phyloP scores from a whole-genome alignment of 345 rosid species.

The Garcia nutans region DNA sequence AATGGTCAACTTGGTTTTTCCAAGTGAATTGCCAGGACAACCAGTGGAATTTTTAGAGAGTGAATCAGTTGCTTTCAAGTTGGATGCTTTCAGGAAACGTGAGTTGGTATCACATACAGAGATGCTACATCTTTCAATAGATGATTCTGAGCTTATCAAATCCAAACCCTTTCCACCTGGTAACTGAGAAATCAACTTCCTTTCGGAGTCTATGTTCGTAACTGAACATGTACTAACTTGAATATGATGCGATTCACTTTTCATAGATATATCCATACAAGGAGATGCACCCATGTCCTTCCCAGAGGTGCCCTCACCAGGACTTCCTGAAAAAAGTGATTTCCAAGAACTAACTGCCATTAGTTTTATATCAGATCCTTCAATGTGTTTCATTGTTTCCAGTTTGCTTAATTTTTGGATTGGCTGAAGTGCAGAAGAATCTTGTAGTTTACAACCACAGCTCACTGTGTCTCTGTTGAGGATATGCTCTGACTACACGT shows the following conservation, averaged over 20 bases:
- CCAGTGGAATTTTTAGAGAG: constrained; percentile 11
- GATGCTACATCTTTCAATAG: constrained; percentile 17
- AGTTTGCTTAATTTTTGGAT: constrained; percentile 13
- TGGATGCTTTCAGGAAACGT: constrained; percentile 19
- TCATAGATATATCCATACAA: constrained; percentile 14
- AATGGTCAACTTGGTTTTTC: constrained; percentile 19
- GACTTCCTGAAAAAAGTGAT: constrained; percentile 10
- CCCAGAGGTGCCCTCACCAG: constrained; percentile 18
- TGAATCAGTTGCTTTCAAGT: constrained; percentile 14
- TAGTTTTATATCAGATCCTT: constrained; percentile 20
- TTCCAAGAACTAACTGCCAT: constrained; percentile 12
- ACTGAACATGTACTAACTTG: constrained; percentile 15
- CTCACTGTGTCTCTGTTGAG: constrained; percentile 19
- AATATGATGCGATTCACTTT: constrained; percentile 4
- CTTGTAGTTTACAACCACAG: constrained; percentile 29
- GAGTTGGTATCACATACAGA: constrained; percentile 12
- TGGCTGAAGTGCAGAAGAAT: constrained; percentile 16
- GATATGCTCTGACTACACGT: constrained; percentile 16
- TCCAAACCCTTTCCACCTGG: constrained; percentile 13
- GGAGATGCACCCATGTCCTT: constrained; percentile 17
- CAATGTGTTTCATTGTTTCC: constrained; percentile 20
- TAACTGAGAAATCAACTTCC: constrained; percentile 23
- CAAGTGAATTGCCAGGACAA: constrained; percentile 5
- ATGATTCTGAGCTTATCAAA: constrained; percentile 7
- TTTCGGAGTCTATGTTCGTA: constrained; percentile 3